Evolutionary conservation across 805 yeast species (phyloP).

Genomic region (Isabelozyma rhagii): DNA sequence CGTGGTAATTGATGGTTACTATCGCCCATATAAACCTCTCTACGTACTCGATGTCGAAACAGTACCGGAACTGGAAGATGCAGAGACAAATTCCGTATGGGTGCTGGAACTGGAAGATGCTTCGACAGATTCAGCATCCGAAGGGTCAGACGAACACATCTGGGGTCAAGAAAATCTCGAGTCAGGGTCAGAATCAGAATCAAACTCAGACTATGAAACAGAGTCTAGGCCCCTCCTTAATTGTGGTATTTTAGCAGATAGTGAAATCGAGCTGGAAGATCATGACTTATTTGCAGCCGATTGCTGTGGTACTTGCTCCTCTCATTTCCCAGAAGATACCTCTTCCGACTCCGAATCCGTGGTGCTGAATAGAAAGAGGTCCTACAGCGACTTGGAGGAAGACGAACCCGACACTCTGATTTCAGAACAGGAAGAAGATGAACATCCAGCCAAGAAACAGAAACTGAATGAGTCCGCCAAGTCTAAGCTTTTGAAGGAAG

Average conservation of each 20-base stretch:
- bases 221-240: not conserved
- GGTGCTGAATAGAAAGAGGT: not conserved
- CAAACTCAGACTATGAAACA: not conserved
- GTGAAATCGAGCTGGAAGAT: no score
- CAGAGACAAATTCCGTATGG: not conserved
- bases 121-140: not conserved
- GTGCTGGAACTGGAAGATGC: not conserved
- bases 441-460: slow-evolving; percentile 9
- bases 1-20: not conserved
- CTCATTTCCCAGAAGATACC: not conserved
- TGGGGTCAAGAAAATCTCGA: not conserved
- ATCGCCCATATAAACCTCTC: not conserved
- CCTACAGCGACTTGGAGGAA: not conserved
- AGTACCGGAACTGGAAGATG: not conserved
- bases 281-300: no score
- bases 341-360: not conserved
- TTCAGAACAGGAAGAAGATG: slow-evolving; percentile 6
- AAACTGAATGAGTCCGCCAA: slow-evolving; percentile 4
- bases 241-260: no score
- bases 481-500: slow-evolving; percentile 16
- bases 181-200: not conserved
- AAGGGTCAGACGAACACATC: not conserved
- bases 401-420: not conserved
- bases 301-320: not conserved
- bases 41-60: not conserved